Percentiles rank a stretch among this genome's conserved stretches.
Evolutionary conservation across 176 grass and related monocot species (phyloP).

Genomic region (Zizania latifolia): DNA sequence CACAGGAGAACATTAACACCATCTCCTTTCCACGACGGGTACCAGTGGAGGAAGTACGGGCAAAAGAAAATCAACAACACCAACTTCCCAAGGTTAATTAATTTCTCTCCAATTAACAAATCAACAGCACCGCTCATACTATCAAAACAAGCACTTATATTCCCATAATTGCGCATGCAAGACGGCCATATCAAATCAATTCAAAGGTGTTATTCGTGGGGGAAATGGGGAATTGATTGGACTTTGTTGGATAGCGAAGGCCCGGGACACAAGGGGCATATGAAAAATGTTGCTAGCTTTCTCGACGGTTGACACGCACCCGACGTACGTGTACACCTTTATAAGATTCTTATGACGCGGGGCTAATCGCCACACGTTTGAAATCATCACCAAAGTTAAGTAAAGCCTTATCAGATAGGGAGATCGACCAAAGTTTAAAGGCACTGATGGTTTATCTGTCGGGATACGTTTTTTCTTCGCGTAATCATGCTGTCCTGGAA

Average conservation of each 20-base stretch:
- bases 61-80: slow-evolving; percentile 50
- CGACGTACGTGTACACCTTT: background rate
- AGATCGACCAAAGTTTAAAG: background rate
- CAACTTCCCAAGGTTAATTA: slow-evolving; percentile 44
- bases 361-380: slow-evolving; percentile 23
- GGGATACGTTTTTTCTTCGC: slow-evolving; percentile 15
- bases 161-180: background rate
- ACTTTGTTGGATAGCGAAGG: background rate
- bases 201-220: background rate
- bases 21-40: slow-evolving; percentile 41
- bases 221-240: background rate
- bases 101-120: background rate
- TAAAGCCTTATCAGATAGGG: background rate
- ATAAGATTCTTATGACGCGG: background rate
- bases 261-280: background rate
- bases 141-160: too few species aligned
- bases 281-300: background rate
- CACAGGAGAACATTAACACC: slow-evolving; percentile 20
- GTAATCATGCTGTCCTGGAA: background rate
- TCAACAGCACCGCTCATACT: background rate
- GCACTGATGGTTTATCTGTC: background rate
- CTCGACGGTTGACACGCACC: background rate
- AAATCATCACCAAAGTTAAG: background rate
- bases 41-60: slow-evolving; percentile 69
- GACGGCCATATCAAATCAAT: background rate